phyloP scores from a whole-genome alignment of 2,329 filamentous ascomycete species.

The Stagonosporopsis tanaceti region DNA sequence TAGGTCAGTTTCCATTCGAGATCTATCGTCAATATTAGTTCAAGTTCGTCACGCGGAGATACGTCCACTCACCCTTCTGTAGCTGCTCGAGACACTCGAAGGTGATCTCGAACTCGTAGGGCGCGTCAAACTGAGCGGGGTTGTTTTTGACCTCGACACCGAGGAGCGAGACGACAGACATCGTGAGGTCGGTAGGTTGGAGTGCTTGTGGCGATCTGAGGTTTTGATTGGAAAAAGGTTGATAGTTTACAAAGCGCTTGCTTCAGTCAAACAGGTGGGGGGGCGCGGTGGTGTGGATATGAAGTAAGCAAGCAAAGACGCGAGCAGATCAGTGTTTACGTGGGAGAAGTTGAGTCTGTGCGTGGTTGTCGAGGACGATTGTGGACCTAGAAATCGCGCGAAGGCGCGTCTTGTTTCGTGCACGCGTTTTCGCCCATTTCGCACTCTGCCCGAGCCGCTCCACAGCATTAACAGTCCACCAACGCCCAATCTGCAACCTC shows the following conservation, averaged over 20 bases:
- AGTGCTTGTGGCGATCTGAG: neutral
- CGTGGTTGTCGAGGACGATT: constrained; percentile 16
- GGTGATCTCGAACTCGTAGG: constrained; percentile 97
- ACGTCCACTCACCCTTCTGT: constrained; percentile 75
- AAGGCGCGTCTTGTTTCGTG: constrained; percentile 12
- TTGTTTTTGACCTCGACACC: constrained; percentile 98
- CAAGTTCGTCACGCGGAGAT: neutral
- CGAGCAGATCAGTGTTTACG: constrained; percentile 15
- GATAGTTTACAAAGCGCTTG: neutral
- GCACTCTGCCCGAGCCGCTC: neutral
- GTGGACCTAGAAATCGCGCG: constrained; percentile 8
- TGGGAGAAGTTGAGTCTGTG: constrained; percentile 11
- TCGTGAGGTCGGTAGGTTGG: constrained; percentile 56
- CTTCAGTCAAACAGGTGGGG: neutral
- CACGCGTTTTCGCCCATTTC: constrained; percentile 10
- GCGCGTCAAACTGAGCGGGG: constrained; percentile 89
- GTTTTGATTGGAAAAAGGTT: neutral
- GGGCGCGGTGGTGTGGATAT: constrained; percentile 1
- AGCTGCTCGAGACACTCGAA: constrained; percentile 96
- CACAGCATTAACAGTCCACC: neutral
- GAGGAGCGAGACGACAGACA: constrained; percentile 96
- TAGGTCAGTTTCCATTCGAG: constrained; percentile 99
- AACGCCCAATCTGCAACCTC: neutral
- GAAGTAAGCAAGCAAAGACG: constrained; percentile 5
- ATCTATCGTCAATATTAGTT: constrained; percentile 63